Base-by-base conservation (phyloP, 2,329 filamentous ascomycete species). In the Beauveria australis region DNA sequence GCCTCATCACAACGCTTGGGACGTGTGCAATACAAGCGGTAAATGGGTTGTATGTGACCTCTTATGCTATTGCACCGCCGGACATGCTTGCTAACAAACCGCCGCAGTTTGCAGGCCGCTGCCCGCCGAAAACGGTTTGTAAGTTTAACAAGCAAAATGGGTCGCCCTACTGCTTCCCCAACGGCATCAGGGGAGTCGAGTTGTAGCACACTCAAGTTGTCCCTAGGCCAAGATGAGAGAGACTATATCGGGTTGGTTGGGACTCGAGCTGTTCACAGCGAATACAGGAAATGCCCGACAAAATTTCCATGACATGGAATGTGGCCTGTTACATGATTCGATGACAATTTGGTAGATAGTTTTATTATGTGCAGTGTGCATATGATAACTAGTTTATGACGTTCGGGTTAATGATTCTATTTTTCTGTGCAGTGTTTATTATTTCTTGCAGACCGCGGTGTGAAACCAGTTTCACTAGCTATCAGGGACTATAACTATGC, bases 171-270 rank as follows among this genome's bases (percentile, higher is more conserved):
- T 51, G 47, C 47, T 3, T 51, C 14, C 18, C 18, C 18, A 1
- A 3, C 4, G 0, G 1, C 30, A 12, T 2, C 0, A 12, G 14
- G 1, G 12, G 3, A 33, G 1, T 1, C 5, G 30, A 33, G 4
- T 33, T 33, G 30, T 33, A 33, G 30, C 10, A 33, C 12, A 33
- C 30, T 3, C 4, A 14, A 12, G 12, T 30, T 9, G 10, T 33
- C 5, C 12, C 12, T 33, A 12, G 10, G 12, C 12, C 12, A 14
- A 14, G 4, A 14, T 12, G 12, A 14, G 4, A 33, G 30, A 14
- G 30, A 33, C 10, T 33, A 5, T 33, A 14, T 14, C 5, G 12
- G 10, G 30, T 33, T 33, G 30, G 1, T 33, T 33, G 30, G 30
- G 4, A 14, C 30, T 33, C 5, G 12, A 33, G 30, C 30, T 33